A percentile compares a stretch with the other conserved stretches of the same genome.
Evolutionary conservation across 305 asterid species (phyloP).

Genomic region (Withania somnifera): DNA sequence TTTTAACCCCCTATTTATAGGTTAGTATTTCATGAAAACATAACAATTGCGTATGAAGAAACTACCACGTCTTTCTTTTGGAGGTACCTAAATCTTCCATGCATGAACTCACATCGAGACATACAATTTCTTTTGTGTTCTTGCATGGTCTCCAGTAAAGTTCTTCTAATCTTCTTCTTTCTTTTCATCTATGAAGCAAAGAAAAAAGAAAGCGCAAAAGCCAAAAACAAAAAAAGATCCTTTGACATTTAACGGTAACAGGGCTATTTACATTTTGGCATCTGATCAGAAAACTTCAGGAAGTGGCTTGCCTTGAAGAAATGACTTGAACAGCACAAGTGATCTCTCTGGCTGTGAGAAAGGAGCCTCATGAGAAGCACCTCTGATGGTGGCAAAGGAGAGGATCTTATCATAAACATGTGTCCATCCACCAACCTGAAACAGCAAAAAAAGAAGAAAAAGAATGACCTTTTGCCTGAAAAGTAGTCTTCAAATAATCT

Average conservation of each 20-base stretch:
- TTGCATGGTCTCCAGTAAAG: not conserved
- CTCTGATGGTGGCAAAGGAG: constrained; percentile 61
- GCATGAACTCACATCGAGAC: not conserved
- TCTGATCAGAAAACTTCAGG: constrained; percentile 28
- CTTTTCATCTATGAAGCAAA: not conserved
- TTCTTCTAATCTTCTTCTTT: not conserved
- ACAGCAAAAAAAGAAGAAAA: not conserved
- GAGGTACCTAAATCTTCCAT: not conserved
- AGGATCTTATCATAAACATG: constrained; percentile 45
- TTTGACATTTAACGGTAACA: not conserved
- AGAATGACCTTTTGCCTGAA: not conserved
- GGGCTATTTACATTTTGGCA: not conserved
- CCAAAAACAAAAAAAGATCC: not conserved
- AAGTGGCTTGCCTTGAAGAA: constrained; percentile 36
- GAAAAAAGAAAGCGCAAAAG: not conserved
- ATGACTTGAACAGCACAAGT: constrained; percentile 47
- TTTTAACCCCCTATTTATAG: not conserved
- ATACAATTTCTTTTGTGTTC: not conserved
- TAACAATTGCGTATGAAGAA: not conserved
- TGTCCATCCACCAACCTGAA: constrained; percentile 72
- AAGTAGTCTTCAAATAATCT: not conserved
- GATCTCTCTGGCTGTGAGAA: constrained; percentile 65
- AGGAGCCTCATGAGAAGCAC: constrained; percentile 71
- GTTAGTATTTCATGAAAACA: not conserved
- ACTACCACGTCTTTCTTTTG: not conserved